phyloP scores from a whole-genome alignment of 495 filamentous ascomycete genomes.

The Penicillium atrosanguineum region DNA sequence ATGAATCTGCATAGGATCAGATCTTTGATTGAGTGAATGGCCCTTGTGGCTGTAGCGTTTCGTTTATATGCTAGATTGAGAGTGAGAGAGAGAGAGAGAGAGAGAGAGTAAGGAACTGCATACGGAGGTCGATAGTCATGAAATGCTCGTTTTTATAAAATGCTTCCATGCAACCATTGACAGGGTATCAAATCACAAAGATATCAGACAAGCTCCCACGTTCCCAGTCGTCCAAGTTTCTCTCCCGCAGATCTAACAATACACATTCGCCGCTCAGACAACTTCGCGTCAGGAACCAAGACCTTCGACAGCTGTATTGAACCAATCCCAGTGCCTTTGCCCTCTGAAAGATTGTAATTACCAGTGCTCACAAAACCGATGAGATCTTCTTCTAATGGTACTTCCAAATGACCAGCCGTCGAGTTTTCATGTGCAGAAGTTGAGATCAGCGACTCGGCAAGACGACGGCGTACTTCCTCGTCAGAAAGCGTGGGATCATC shows the following conservation, averaged over 20 bases:
- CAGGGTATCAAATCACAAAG: slow-evolving; percentile 16
- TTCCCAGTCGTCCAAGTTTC: slow-evolving; percentile 69
- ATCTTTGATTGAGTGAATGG: slow-evolving; percentile 12
- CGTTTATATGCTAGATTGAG: not conserved
- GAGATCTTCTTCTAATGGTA: slow-evolving; percentile 72
- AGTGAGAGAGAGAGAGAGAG: too few relatives aligned
- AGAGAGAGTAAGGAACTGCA: too few relatives aligned
- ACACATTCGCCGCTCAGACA: slow-evolving; percentile 54
- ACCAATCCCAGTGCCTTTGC: slow-evolving; percentile 73
- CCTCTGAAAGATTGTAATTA: slow-evolving; percentile 76
- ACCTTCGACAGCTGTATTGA: slow-evolving; percentile 63
- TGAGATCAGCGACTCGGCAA: slow-evolving; percentile 53
- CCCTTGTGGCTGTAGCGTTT: not conserved
- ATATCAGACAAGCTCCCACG: slow-evolving; percentile 69
- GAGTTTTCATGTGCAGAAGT: slow-evolving; percentile 27
- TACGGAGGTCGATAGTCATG: not conserved
- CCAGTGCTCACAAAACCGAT: slow-evolving; percentile 92
- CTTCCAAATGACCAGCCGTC: slow-evolving; percentile 55
- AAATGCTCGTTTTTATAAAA: not conserved
- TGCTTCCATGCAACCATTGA: slow-evolving; percentile 1
- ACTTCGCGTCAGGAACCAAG: slow-evolving; percentile 22
- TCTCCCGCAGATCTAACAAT: slow-evolving; percentile 79
- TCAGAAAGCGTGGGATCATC: slow-evolving; percentile 11
- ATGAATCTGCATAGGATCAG: slow-evolving; percentile 21
- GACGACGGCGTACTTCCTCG: slow-evolving; percentile 47